Conservation (phyloP, 192 early-diverging fungal species). For the Linnemannia schmuckeri region DNA sequence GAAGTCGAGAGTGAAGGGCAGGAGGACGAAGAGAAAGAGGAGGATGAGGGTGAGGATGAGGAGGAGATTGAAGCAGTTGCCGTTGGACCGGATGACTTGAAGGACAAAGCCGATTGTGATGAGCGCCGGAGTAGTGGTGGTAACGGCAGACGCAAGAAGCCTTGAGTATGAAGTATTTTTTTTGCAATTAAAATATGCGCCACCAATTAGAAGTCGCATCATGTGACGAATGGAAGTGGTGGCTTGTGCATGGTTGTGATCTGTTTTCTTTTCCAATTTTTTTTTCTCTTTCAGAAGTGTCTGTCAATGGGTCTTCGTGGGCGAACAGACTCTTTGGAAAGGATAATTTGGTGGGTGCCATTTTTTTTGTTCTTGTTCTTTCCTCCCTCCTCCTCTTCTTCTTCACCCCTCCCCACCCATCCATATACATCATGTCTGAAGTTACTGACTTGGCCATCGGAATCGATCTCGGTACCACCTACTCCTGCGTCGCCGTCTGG, state of each 20-base stretch:
- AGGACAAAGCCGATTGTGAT: not conserved
- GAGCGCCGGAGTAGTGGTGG: not conserved
- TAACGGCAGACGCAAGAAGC: not conserved
- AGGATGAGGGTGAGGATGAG: not conserved
- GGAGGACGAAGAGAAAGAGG: not conserved
- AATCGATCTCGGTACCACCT: constrained; percentile 57
- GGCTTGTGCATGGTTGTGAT: constrained; percentile 1
- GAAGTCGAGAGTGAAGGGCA: not conserved
- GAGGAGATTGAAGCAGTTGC: not conserved
- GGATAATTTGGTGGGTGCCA: not conserved
- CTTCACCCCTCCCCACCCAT: constrained; percentile 14
- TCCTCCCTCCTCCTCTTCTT: constrained; percentile 10
- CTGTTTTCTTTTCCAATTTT: constrained; percentile 10
- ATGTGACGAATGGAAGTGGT: not conserved
- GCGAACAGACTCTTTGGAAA: not conserved
- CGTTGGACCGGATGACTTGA: not conserved
- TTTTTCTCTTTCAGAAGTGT: not conserved
- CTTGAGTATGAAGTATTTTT: not conserved
- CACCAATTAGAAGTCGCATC: not conserved
- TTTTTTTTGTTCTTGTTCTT: constrained; percentile 21
- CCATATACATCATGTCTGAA: constrained; percentile 43
- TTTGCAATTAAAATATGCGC: not conserved
- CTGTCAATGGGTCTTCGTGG: not conserved
- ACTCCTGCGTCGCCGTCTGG: constrained; percentile 63
- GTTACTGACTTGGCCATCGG: constrained; percentile 52